A percentile compares a stretch with the other conserved stretches of the same genome.
phyloP scores from a whole-genome alignment of 2,329 filamentous ascomycete species.

The Colletotrichum higginsianum region DNA sequence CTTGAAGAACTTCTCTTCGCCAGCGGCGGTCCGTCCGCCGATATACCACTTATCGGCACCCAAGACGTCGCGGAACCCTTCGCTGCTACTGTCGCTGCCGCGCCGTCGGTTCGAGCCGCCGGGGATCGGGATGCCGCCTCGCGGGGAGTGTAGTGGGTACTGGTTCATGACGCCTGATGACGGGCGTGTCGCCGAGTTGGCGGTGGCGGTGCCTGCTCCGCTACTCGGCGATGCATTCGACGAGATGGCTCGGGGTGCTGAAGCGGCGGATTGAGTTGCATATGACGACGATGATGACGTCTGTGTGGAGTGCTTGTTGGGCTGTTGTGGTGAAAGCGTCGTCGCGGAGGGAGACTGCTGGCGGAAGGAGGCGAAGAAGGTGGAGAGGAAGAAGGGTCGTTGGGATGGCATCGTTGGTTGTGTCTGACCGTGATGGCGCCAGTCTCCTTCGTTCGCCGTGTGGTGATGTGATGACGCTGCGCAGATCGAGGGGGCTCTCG shows the following conservation, averaged over 20 bases:
- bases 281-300: constrained; percentile 33
- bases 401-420: constrained; percentile 63
- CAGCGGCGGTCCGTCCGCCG: constrained; percentile 80
- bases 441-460: constrained; percentile 8
- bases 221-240: constrained; percentile 28
- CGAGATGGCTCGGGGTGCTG: constrained; percentile 40
- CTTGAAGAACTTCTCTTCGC: constrained; percentile 88
- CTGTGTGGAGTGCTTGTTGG: constrained; percentile 42
- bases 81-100: constrained; percentile 81
- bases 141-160: constrained; percentile 49
- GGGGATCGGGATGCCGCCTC: constrained; percentile 57
- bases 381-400: constrained; percentile 70
- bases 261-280: constrained; percentile 37
- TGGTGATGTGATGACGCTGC: constrained; percentile 19
- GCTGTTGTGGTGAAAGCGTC: constrained; percentile 38
- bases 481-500: background rate
- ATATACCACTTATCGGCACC: constrained; percentile 88
- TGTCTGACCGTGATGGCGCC: background rate
- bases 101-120: constrained; percentile 62
- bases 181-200: constrained; percentile 41
- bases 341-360: constrained; percentile 56
- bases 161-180: constrained; percentile 48
- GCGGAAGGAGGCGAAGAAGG: constrained; percentile 70
- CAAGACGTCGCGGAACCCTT: constrained; percentile 81
- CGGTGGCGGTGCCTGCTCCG: background rate